Evolutionary conservation across 257 asterid species (phyloP).

Genomic region (Plectranthus barbatus): DNA sequence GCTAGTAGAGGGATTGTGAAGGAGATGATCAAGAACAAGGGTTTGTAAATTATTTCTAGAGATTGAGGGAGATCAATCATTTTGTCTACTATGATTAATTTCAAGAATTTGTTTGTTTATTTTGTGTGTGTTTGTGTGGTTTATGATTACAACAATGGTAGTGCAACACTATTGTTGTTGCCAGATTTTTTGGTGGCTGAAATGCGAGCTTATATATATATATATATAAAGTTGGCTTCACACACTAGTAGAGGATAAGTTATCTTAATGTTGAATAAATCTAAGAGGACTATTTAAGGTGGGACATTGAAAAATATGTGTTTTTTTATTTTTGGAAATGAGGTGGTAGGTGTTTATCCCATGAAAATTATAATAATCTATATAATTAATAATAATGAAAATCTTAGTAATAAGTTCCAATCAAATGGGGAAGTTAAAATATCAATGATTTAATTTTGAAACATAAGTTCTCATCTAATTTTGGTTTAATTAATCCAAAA

Average conservation of each 20-base stretch:
- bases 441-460: not conserved
- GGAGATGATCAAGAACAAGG: constrained; percentile 13
- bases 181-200: constrained; percentile 4
- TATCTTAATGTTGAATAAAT: not conserved
- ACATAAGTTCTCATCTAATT: not conserved
- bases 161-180: constrained; percentile 18
- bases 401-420: not conserved
- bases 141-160: not conserved
- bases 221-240: constrained; percentile 14
- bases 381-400: not conserved
- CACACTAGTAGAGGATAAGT: not conserved
- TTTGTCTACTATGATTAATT: constrained; percentile 13
- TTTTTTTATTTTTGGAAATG: not conserved
- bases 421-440: not conserved
- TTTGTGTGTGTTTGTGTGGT: not conserved
- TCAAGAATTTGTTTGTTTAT: not conserved
- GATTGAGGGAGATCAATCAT: constrained; percentile 1
- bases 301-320: not conserved
- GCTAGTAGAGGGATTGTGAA: constrained; percentile 27
- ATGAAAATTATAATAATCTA: not conserved
- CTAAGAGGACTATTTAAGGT: not conserved
- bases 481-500: no score
- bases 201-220: constrained; percentile 17
- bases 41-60: constrained; percentile 15
- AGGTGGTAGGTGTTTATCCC: constrained; percentile 21